Evolutionary conservation across 148 eudicot species (phyloP).

Genomic region (Selenicereus undatus): DNA sequence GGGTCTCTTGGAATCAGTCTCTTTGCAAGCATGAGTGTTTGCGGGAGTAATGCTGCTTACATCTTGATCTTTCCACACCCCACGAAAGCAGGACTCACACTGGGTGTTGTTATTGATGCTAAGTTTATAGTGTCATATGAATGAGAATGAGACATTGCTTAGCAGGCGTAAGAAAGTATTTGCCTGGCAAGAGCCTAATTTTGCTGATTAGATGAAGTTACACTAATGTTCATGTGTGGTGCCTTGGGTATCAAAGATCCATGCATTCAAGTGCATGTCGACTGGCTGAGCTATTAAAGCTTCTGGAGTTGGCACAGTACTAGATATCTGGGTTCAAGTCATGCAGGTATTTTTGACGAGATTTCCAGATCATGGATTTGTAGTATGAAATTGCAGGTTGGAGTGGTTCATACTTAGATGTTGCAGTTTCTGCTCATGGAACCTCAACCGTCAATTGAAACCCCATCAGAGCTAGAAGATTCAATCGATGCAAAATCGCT

Average conservation of each 20-base stretch:
- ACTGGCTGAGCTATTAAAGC: not conserved
- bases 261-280: not conserved
- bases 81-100: no score
- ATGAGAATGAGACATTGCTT: not conserved
- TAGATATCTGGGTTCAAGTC: no score
- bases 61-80: no score
- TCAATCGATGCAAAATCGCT: not conserved
- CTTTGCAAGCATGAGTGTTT: no score
- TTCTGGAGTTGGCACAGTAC: not conserved
- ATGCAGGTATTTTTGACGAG: not conserved
- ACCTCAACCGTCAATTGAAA: constrained; percentile 17
- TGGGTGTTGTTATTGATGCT: no score
- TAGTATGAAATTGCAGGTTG: constrained; percentile 32
- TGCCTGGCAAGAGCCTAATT: not conserved
- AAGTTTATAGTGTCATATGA: not conserved
- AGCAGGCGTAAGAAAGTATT: not conserved
- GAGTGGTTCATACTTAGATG: constrained; percentile 45
- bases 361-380: not conserved
- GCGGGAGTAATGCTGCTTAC: no score
- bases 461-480: constrained; percentile 16
- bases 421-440: constrained; percentile 37
- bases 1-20: no score
- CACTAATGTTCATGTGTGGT: not conserved
- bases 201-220: not conserved
- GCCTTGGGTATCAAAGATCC: not conserved